Evolutionary conservation across 345 rosid species (phyloP).

Genomic region (Camelina neglecta): DNA sequence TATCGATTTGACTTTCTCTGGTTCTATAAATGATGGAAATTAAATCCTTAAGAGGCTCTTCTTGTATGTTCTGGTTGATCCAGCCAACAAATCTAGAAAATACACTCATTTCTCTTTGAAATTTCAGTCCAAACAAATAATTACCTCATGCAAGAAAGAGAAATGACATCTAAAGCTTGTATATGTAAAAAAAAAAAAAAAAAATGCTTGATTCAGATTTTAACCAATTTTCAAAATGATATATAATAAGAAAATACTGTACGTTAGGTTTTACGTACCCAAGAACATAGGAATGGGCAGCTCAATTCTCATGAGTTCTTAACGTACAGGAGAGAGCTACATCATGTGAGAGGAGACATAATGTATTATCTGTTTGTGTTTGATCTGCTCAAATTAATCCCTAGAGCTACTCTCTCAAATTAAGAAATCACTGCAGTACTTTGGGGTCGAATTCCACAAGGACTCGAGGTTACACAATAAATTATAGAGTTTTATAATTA

Average conservation of each 20-base stretch:
- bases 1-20: neutral
- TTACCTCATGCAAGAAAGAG: neutral
- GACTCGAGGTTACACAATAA: no score
- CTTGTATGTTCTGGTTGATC: constrained; percentile 19
- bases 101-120: constrained; percentile 8
- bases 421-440: no score
- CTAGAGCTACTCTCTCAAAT: no score
- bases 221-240: neutral
- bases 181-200: no score
- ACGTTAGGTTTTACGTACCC: neutral
- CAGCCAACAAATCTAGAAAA: constrained; percentile 16
- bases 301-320: constrained; percentile 1
- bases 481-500: no score
- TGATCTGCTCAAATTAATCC: no score
- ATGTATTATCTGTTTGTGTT: neutral
- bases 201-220: neutral
- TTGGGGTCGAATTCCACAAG: no score
- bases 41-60: constrained; percentile 8
- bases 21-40: no score
- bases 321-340: neutral
- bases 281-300: neutral
- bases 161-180: no score
- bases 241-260: neutral
- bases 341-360: neutral
- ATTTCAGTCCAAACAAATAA: neutral